Evolutionary conservation across 805 yeast genomes (phyloP).

Genomic region (Lipomyces sp.): DNA sequence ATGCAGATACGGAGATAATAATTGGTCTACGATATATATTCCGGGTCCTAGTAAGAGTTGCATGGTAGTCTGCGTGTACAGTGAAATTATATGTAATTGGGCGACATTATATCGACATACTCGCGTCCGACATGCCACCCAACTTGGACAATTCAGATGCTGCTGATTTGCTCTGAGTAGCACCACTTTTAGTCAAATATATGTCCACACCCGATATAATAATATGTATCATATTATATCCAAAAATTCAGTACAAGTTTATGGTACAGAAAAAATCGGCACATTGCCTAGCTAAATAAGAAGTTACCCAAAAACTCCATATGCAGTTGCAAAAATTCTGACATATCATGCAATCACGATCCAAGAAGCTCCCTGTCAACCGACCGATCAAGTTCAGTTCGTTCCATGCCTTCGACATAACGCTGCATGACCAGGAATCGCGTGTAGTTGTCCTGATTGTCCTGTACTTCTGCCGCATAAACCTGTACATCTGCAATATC

Average conservation of each 20-base stretch:
- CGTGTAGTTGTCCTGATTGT: conserved; percentile 76
- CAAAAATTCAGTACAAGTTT: not conserved
- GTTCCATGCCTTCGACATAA: conserved; percentile 15
- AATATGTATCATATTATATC: not conserved
- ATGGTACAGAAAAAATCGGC: not conserved
- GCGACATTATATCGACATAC: too few relatives aligned
- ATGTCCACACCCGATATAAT: not conserved
- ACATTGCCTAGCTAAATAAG: not conserved
- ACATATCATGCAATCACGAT: too few relatives aligned
- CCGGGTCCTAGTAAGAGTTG: too few relatives aligned
- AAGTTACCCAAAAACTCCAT: not conserved
- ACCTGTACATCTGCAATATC: conserved; percentile 62
- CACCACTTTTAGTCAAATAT: not conserved
- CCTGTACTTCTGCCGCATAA: conserved; percentile 64
- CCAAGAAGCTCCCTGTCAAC: not conserved
- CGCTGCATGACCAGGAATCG: conserved; percentile 63
- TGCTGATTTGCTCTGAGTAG: not conserved
- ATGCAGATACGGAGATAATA: too few relatives aligned
- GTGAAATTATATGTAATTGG: too few relatives aligned
- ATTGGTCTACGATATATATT: too few relatives aligned
- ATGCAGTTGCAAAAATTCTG: not conserved
- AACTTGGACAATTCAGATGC: not conserved
- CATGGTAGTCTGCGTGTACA: too few relatives aligned
- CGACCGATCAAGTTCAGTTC: conserved; percentile 17
- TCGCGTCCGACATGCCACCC: too few relatives aligned